These are phyloP conservation scores for Aspergillus leporis DNA, from an alignment of 495 filamentous ascomycete species.

Conservation along the genomic window DNA sequence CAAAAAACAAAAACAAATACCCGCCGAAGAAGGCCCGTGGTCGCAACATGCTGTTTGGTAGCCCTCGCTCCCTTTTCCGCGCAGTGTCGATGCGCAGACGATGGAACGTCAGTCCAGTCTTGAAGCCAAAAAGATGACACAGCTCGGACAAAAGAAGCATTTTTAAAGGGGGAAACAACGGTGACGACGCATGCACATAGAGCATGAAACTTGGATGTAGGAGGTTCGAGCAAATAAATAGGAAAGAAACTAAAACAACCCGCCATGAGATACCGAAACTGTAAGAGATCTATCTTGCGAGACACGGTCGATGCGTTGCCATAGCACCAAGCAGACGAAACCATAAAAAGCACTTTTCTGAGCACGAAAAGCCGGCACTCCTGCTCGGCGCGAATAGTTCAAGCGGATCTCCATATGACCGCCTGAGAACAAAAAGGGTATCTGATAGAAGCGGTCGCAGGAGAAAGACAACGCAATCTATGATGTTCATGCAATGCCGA, in stretches of 20 bases:
- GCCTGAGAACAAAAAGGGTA: constrained; percentile 56
- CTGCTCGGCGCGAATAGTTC: constrained; percentile 47
- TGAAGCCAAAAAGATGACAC: constrained; percentile 15
- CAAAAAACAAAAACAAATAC: constrained; percentile 27
- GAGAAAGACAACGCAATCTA: constrained; percentile 77
- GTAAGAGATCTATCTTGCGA: constrained; percentile 48
- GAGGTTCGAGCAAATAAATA: constrained; percentile 29
- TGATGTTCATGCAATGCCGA: constrained; percentile 66
- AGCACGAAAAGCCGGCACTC: constrained; percentile 39
- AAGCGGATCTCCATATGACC: constrained; percentile 42
- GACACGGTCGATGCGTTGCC: constrained; percentile 44
- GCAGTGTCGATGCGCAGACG: constrained; percentile 5
- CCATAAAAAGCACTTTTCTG: constrained; percentile 49
- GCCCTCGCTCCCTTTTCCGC: constrained; percentile 10
- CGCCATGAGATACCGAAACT: constrained; percentile 56
- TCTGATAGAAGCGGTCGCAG: constrained; percentile 55
- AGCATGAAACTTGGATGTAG: constrained; percentile 14
- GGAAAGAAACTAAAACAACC: constrained; percentile 34
- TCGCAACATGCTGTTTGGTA: constrained; percentile 1
- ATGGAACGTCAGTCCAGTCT: neutral
- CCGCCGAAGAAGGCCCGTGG: constrained; percentile 25
- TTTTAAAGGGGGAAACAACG: constrained; percentile 26
- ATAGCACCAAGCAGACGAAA: constrained; percentile 46
- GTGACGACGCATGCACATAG: constrained; percentile 14
- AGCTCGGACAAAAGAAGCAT: constrained; percentile 39